phyloP scores from a whole-genome alignment of 169 alveolate species.

The Amoebophrya sp. region DNA sequence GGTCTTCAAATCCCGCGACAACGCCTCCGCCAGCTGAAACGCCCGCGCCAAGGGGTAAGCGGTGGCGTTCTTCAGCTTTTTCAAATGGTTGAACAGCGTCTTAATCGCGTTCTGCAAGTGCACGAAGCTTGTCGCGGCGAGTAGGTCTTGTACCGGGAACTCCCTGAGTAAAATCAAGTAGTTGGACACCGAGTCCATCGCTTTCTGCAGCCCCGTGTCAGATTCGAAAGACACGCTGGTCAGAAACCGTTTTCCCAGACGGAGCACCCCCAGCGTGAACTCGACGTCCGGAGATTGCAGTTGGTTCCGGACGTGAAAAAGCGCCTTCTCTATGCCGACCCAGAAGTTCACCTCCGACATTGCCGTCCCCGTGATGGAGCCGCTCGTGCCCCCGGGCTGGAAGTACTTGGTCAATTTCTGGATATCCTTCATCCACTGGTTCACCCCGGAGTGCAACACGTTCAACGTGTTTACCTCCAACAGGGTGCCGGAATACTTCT shows the following conservation, averaged over 20 bases:
- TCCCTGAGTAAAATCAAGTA: slow-evolving; percentile 85
- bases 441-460: slow-evolving; percentile 59
- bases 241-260: slow-evolving; percentile 52
- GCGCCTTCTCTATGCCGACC: slow-evolving; percentile 49
- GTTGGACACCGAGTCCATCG: slow-evolving; percentile 76
- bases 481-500: slow-evolving; percentile 51
- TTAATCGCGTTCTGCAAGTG: slow-evolving; percentile 77
- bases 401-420: slow-evolving; percentile 47
- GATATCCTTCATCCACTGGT: slow-evolving; percentile 67
- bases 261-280: slow-evolving; percentile 75
- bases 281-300: slow-evolving; percentile 65
- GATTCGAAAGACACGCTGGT: slow-evolving; percentile 85
- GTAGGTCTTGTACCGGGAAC: slow-evolving; percentile 86
- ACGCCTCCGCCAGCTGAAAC: slow-evolving; percentile 77
- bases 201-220: slow-evolving; percentile 85
- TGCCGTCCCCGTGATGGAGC: slow-evolving; percentile 47
- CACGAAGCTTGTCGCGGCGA: slow-evolving; percentile 78
- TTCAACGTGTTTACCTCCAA: slow-evolving; percentile 51
- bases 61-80: slow-evolving; percentile 73
- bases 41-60: slow-evolving; percentile 79
- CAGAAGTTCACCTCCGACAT: slow-evolving; percentile 49
- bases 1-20: slow-evolving; percentile 75
- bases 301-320: slow-evolving; percentile 47
- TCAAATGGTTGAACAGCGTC: slow-evolving; percentile 79
- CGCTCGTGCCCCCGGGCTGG: slow-evolving; percentile 15